Base-by-base conservation (phyloP, 345 rosid species). In the Gossypium australe region DNA sequence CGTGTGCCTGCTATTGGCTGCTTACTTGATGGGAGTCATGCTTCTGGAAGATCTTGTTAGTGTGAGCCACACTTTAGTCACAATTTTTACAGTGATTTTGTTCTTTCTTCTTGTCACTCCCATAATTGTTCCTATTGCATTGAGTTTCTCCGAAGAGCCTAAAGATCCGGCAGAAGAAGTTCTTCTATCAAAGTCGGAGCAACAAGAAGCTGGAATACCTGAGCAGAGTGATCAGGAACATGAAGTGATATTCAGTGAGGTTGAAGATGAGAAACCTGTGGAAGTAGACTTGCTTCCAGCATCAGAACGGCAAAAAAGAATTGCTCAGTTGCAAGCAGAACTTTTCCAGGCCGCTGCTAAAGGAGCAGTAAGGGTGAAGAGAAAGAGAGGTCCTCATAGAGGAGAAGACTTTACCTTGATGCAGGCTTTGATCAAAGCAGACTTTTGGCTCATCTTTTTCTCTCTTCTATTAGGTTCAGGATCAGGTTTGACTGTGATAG, bases 401-500 rank as follows among this genome's bases (percentile, higher is more conserved):
- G 99, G 98, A 18, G 97, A 96, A 83, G 97, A 96, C 84, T 90
- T 96, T 76, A 96, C 98, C 20, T 85, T 96, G 76, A 82, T 59
- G 78, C 94, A 96, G 84, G 97, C 97, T 51, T 83, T 96, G 77
- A 88, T 96, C 78, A 92, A 90, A 80, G 98, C 98, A 0, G 97
- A 93, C 72, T 90, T 96, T 78, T 93, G 97, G 99, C 89, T 96
- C 11, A 93, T 96, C 53, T 96, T 93, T 84, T 67, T 89, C 82
- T 96, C 97, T 0, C 83, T 96, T 73, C 79, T 96, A 27, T 85
- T 96, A 48, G 99, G 97, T 77, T 92, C 98, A 25, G 98, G 98
- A 68, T 96, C 99, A 9, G 99, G 99, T 52, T 71, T 96, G 87
- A 93, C 99, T 0, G 94, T 93, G 60, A 96, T 96, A 13, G 99